These are phyloP conservation scores for Fusarium albosuccineum DNA, from an alignment of 2,329 filamentous ascomycete genomes.

Conservation along the genomic window DNA sequence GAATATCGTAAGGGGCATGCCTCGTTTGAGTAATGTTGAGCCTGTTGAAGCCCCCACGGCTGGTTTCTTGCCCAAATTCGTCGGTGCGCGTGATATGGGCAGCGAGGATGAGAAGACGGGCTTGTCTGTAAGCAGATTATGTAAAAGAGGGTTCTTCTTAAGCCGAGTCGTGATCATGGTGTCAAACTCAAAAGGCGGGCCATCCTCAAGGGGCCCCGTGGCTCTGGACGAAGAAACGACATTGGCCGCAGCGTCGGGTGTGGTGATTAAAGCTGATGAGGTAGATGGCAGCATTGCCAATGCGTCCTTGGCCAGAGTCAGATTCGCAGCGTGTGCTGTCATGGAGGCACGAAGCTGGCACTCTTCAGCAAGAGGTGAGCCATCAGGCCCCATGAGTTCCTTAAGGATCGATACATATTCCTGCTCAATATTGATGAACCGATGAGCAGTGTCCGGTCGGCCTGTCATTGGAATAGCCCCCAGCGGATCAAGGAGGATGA, in stretches of 20 bases:
- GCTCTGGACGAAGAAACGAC: slow-evolving; percentile 53
- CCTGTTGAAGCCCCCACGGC: slow-evolving; percentile 48
- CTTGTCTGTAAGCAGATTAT: slow-evolving; percentile 96
- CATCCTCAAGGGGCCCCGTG: slow-evolving; percentile 53
- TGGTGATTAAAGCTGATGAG: slow-evolving; percentile 90
- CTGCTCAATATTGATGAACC: slow-evolving; percentile 92
- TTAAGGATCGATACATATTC: slow-evolving; percentile 79
- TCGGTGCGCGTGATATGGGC: slow-evolving; percentile 74
- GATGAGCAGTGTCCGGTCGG: slow-evolving; percentile 53
- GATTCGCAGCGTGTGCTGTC: slow-evolving; percentile 73
- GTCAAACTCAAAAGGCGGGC: slow-evolving; percentile 64
- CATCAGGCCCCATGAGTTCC: slow-evolving; percentile 63
- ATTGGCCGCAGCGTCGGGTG: slow-evolving; percentile 82
- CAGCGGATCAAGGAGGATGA: slow-evolving; percentile 89
- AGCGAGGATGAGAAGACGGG: slow-evolving; percentile 93
- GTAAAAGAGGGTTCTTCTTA: slow-evolving; percentile 85
- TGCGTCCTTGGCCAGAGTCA: slow-evolving; percentile 77
- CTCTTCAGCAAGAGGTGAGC: slow-evolving; percentile 49
- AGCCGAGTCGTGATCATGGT: slow-evolving; percentile 67
- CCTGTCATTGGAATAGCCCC: slow-evolving; percentile 82
- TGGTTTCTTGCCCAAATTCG: slow-evolving; percentile 44
- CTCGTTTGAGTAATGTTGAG: slow-evolving; percentile 89
- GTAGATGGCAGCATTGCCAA: slow-evolving; percentile 83
- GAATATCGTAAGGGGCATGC: slow-evolving; percentile 88
- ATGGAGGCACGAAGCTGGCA: slow-evolving; percentile 46